Evolutionary conservation across 352 stramenopile genomes (phyloP).

Genomic region (Nothophytophthora sp.): DNA sequence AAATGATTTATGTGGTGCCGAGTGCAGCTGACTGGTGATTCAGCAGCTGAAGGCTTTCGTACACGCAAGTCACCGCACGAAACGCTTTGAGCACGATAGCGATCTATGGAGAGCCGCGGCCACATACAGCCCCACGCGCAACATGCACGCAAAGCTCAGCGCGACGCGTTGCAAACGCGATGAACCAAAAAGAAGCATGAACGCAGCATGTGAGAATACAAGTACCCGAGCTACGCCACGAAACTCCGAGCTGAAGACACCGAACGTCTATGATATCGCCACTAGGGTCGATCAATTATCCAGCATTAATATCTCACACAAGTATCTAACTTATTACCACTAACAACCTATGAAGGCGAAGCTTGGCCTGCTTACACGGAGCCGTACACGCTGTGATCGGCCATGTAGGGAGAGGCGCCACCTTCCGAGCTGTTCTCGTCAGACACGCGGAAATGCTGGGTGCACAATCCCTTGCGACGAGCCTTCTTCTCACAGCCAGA

Average conservation of each 20-base stretch:
- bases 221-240: neutral
- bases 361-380: conserved; percentile 19
- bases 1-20: too few species aligned
- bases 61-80: too few species aligned
- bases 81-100: too few species aligned
- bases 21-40: too few species aligned
- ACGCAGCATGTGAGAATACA: neutral
- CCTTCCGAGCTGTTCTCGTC: conserved; percentile 31
- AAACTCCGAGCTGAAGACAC: neutral
- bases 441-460: conserved; percentile 71
- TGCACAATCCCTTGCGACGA: conserved; percentile 79
- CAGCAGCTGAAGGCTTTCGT: too few species aligned
- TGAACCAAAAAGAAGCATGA: too few species aligned
- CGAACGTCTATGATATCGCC: neutral
- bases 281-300: neutral
- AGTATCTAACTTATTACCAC: conserved; percentile 36
- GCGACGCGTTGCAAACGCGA: too few species aligned
- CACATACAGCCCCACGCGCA: too few species aligned
- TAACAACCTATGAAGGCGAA: neutral
- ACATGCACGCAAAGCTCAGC: neutral
- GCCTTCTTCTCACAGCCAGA: conserved; percentile 80
- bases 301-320: conserved; percentile 22
- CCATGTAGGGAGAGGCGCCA: conserved; percentile 14
- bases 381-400: conserved; percentile 17
- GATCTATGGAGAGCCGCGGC: too few species aligned